Conservation (phyloP, 805 yeast genomes). For the Candida lessepsii region DNA sequence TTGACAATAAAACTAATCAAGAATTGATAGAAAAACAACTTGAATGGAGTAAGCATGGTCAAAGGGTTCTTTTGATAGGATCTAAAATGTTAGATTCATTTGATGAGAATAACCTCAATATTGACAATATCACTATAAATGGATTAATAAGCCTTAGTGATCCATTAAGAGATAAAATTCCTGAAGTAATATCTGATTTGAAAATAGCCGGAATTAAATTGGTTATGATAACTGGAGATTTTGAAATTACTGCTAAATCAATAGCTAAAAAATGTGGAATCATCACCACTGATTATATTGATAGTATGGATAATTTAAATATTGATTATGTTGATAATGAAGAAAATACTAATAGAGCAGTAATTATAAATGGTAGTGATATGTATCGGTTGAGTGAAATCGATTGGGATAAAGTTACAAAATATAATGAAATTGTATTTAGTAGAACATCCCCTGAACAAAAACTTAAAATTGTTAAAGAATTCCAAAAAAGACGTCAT, state of each 20-base stretch:
- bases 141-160: conserved; percentile 45
- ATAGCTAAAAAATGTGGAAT: conserved; percentile 47
- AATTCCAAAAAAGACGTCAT: conserved; percentile 35
- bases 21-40: conserved; percentile 26
- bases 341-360: conserved; percentile 14
- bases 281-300: conserved; percentile 21
- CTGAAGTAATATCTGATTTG: conserved; percentile 29
- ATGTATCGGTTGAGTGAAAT: conserved; percentile 29
- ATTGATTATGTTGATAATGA: too few species aligned
- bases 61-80: conserved; percentile 32
- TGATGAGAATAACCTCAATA: conserved; percentile 11
- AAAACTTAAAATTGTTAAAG: conserved; percentile 47
- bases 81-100: conserved; percentile 21
- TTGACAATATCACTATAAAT: conserved; percentile 18
- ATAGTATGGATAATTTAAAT: conserved; percentile 14
- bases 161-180: conserved; percentile 40
- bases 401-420: conserved; percentile 42
- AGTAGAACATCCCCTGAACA: conserved; percentile 48
- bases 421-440: conserved; percentile 42
- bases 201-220: conserved; percentile 41
- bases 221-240: conserved; percentile 53
- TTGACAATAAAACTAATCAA: conserved; percentile 9
- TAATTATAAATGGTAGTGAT: conserved; percentile 34
- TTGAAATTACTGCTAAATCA: conserved; percentile 48
- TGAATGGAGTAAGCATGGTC: conserved; percentile 36